Percentiles rank a stretch among this genome's conserved stretches.
These are phyloP conservation scores for Fusarium pseudocircinatum DNA, from an alignment of 2,329 filamentous ascomycete genomes.

Conservation along the genomic window DNA sequence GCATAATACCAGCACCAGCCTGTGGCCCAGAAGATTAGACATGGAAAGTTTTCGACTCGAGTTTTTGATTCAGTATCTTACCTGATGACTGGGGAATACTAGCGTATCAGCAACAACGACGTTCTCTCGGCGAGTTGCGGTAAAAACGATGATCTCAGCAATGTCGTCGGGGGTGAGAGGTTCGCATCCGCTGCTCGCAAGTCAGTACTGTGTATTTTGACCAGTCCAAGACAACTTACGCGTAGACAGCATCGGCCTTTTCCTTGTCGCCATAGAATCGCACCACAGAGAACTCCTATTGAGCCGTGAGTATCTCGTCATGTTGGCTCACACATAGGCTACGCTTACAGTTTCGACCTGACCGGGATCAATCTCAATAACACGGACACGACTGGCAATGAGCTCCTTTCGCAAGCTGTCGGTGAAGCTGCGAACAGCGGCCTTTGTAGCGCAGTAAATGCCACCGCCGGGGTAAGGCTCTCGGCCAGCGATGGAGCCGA, in stretches of 20 bases:
- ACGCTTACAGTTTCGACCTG: conserved; percentile 83
- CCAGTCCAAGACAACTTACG: conserved; percentile 59
- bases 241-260: conserved; percentile 91
- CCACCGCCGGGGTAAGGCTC: conserved; percentile 86
- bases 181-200: conserved; percentile 71
- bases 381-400: conserved; percentile 79
- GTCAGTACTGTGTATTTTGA: not conserved
- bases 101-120: conserved; percentile 90
- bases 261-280: conserved; percentile 87
- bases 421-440: conserved; percentile 85
- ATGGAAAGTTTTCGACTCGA: not conserved
- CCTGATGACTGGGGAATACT: conserved; percentile 90
- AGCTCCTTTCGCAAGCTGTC: conserved; percentile 85
- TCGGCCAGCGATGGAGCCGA: conserved; percentile 87
- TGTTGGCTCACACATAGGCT: not conserved
- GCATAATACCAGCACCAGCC: conserved; percentile 48
- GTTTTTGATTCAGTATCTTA: conserved; percentile 45
- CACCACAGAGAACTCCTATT: conserved; percentile 84
- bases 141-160: conserved; percentile 89
- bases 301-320: conserved; percentile 3
- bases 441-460: conserved; percentile 95
- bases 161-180: conserved; percentile 91
- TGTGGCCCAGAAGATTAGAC: conserved; percentile 23
- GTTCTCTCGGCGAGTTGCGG: conserved; percentile 85
- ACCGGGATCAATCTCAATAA: conserved; percentile 91